Evolutionary conservation across 345 rosid species (phyloP).

Genomic region (Physaria fendleri): DNA sequence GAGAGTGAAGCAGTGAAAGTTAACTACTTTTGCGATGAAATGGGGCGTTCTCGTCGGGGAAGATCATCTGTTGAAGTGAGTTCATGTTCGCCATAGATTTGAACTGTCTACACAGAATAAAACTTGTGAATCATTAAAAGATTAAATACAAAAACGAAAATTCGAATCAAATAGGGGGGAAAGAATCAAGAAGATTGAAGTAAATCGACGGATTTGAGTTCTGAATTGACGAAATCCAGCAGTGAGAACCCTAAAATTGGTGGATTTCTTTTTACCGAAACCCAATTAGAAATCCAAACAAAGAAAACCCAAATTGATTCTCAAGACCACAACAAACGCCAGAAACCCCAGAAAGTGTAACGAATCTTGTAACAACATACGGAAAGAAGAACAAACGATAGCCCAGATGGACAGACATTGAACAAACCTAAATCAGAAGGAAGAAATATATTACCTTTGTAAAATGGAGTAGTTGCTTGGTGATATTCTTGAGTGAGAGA

Average conservation of each 20-base stretch:
- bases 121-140: neutral
- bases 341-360: neutral
- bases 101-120: neutral
- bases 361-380: neutral
- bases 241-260: neutral
- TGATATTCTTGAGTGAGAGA: neutral
- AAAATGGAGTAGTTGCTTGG: neutral
- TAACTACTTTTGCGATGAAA: conserved; percentile 19
- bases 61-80: conserved; percentile 21
- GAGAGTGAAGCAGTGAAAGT: neutral
- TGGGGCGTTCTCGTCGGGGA: conserved; percentile 31
- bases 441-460: neutral
- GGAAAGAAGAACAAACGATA: neutral
- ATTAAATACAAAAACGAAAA: neutral
- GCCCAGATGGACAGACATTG: neutral
- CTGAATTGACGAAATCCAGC: neutral
- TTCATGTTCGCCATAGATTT: conserved; percentile 23
- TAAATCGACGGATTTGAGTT: neutral
- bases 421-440: neutral
- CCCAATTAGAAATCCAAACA: neutral
- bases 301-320: neutral
- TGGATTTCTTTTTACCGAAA: neutral
- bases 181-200: neutral
- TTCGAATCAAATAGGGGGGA: neutral
- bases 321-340: neutral